Evolutionary conservation across 176 grass and related monocot species (phyloP), one percentile per base, ranked within the genome.

Genomic region (Rhipidocladum racemiflorum): DNA sequence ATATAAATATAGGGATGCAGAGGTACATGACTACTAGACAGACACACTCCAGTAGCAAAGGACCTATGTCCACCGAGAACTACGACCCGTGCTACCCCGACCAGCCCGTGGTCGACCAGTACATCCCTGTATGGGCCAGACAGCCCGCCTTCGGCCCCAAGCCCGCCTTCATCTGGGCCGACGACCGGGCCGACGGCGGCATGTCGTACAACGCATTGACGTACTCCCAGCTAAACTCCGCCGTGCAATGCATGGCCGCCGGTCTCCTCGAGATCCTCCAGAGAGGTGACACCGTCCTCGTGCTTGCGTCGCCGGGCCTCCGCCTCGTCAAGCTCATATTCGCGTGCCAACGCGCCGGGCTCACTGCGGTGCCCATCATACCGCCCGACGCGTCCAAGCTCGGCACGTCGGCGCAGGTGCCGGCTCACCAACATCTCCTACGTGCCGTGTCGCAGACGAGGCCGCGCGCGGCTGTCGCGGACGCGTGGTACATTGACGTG

Each of bases 61-160:
- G 2, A 76, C 61, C 25, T 0, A 88, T 91, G 90, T 78, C 78
- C 51, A 82, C 66, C 0, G 90, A 91, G 72, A 91, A 91, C 77
- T 91, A 91, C 46, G 82, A 91, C 63, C 85, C 83, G 11, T 70
- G 32, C 57, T 88, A 82, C 74, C 86, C 90, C 5, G 86, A 91
- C 66, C 82, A 88, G 60, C 86, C 66, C 10, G 90, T 85, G 65
- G 90, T 91, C 23, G 82, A 91, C 55, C 77, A 75, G 30, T 91
- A 91, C 78, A 68, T 91, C 68, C 68, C 78, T 0, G 64, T 91
- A 10, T 91, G 85, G 82, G 89, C 81, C 69, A 78, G 23, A 4
- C 85, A 62, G 36, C 77, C 78, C 1, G 56, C 29, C 3, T 82
- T 85, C 14, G 50, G 25, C 42, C 7, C 27, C 39, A 91, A 91